These are phyloP conservation scores for Paecilomyces niveus DNA, from an alignment of 2,329 filamentous ascomycete species.

Conservation along the genomic window DNA sequence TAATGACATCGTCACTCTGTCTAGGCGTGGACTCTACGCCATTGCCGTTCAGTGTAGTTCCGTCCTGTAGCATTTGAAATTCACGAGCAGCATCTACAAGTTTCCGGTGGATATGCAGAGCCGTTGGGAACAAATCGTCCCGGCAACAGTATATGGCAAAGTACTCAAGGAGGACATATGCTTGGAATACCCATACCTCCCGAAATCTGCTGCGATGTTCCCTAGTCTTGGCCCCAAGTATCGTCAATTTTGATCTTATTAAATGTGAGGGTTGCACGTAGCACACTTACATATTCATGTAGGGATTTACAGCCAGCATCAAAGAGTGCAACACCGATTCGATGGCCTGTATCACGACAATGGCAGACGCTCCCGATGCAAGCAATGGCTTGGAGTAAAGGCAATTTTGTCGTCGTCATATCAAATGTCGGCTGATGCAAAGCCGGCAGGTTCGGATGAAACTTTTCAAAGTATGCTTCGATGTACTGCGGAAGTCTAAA, in stretches of 20 bases:
- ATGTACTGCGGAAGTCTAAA: conserved; percentile 1
- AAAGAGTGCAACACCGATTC: not conserved
- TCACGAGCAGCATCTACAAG: not conserved
- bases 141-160: not conserved
- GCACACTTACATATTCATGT: not conserved
- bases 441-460: not conserved
- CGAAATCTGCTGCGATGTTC: not conserved
- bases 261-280: not conserved
- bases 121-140: not conserved
- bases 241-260: not conserved
- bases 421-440: conserved; percentile 2
- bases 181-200: not conserved
- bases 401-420: not conserved
- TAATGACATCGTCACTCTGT: not conserved
- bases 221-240: not conserved
- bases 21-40: not conserved
- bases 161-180: conserved; percentile 1
- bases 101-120: not conserved
- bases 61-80: conserved; percentile 1
- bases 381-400: conserved; percentile 1
- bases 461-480: not conserved
- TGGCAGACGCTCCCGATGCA: conserved; percentile 1
- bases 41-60: not conserved
- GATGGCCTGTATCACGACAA: not conserved
- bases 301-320: not conserved